Conservation (phyloP, 345 rosid species). For the Lepidium didymum region DNA sequence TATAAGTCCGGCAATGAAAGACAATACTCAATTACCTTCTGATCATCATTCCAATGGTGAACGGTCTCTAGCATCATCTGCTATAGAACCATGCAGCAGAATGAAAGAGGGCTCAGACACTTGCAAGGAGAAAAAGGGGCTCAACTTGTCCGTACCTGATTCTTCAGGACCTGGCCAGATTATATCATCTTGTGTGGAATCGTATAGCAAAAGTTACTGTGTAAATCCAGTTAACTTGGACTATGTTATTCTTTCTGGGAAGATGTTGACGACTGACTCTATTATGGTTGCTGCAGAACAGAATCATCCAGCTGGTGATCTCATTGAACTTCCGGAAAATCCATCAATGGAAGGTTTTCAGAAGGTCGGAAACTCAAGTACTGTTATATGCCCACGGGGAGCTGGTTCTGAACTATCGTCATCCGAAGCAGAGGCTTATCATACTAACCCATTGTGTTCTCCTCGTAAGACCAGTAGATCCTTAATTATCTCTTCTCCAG, state of each 20-base stretch:
- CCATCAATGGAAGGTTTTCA: slow-evolving; percentile 31
- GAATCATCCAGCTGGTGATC: slow-evolving; percentile 20
- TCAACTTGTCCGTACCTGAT: slow-evolving; percentile 26
- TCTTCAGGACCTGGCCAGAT: slow-evolving; percentile 30
- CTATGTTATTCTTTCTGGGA: slow-evolving; percentile 28
- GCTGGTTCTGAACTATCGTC: slow-evolving; percentile 38
- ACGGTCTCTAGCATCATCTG: slow-evolving; percentile 24
- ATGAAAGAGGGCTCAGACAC: slow-evolving; percentile 26
- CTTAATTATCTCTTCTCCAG: slow-evolving; percentile 26
- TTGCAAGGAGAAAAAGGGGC: slow-evolving; percentile 27
- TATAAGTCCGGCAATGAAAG: slow-evolving; percentile 28
- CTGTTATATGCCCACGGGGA: slow-evolving; percentile 19
- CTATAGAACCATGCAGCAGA: slow-evolving; percentile 10
- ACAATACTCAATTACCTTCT: slow-evolving; percentile 16
- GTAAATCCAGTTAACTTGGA: slow-evolving; percentile 30
- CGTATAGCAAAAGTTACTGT: slow-evolving; percentile 31
- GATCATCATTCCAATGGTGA: slow-evolving; percentile 33
- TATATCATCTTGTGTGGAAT: slow-evolving; percentile 24
- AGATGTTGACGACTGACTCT: slow-evolving; percentile 34
- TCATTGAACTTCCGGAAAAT: slow-evolving; percentile 32
- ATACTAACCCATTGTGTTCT: slow-evolving; percentile 15
- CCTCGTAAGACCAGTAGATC: slow-evolving; percentile 31
- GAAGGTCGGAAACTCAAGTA: slow-evolving; percentile 28
- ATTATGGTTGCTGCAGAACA: slow-evolving; percentile 35
- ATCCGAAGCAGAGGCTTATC: slow-evolving; percentile 36